Evolutionary conservation across 202 grass and related monocot species (phyloP).

Genomic region (Eragrostis tef): DNA sequence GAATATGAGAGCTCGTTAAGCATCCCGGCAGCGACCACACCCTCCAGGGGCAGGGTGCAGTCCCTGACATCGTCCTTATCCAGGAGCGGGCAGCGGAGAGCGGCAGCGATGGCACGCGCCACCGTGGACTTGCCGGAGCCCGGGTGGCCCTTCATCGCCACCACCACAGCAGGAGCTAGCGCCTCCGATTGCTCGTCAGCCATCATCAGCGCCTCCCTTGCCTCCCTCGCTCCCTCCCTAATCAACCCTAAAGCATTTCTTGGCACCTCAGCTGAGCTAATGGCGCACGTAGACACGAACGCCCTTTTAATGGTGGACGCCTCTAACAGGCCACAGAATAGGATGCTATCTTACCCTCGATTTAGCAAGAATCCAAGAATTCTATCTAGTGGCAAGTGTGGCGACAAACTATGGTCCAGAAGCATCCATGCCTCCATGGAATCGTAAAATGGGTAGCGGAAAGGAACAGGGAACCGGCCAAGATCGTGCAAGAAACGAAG

Average conservation of each 20-base stretch:
- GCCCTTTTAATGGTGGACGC: conserved; percentile 27
- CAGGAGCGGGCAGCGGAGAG: conserved; percentile 65
- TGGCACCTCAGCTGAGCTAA: not conserved
- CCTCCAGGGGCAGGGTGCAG: conserved; percentile 73
- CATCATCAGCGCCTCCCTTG: conserved; percentile 5
- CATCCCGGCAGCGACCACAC: not conserved
- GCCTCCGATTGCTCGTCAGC: conserved; percentile 23
- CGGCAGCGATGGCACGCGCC: conserved; percentile 57
- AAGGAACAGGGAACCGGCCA: not conserved
- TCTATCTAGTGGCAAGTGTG: not conserved
- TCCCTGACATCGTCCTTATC: conserved; percentile 95
- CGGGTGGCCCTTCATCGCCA: conserved; percentile 90
- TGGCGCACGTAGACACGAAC: not conserved
- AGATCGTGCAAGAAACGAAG: not conserved
- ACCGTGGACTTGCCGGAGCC: conserved; percentile 90
- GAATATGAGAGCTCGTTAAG: conserved; percentile 82
- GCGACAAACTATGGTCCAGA: conserved; percentile 33
- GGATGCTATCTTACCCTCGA: conserved; percentile 35
- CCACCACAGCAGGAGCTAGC: conserved; percentile 45
- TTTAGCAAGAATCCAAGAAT: conserved; percentile 49
- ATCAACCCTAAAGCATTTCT: conserved; percentile 6
- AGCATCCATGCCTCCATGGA: too few species aligned
- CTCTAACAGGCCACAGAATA: not conserved
- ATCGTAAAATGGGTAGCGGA: not conserved
- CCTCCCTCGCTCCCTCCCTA: not conserved